Evolutionary conservation across 2,329 filamentous ascomycete species (phyloP).

Genomic region (Cyphellophora attinorum): DNA sequence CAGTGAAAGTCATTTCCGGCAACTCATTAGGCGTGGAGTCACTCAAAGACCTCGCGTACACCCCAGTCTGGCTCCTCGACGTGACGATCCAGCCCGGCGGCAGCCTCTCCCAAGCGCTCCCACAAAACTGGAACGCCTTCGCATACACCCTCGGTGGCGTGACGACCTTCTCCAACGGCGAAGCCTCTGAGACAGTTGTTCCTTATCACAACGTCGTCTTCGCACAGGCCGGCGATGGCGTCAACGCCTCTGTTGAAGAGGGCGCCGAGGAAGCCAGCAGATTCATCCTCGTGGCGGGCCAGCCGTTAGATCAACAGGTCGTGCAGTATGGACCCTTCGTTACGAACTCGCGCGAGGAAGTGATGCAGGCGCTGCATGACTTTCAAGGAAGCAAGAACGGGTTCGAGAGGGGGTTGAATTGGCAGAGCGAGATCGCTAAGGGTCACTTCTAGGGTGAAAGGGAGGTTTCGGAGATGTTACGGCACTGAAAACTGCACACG

Average conservation of each 20-base stretch:
- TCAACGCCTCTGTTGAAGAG: slow-evolving; percentile 60
- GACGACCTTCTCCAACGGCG: slow-evolving; percentile 43
- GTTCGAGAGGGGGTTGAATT: slow-evolving; percentile 68
- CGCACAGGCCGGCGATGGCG: slow-evolving; percentile 64
- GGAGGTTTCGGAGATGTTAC: too few relatives aligned
- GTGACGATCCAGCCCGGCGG: slow-evolving; percentile 72
- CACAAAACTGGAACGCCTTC: slow-evolving; percentile 80
- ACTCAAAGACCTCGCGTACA: slow-evolving; percentile 85
- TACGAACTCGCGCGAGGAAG: slow-evolving; percentile 60
- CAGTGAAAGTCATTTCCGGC: slow-evolving; percentile 84
- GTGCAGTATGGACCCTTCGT: slow-evolving; percentile 83
- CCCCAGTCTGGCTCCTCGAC: slow-evolving; percentile 93
- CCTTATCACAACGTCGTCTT: slow-evolving; percentile 88
- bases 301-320: slow-evolving; percentile 69
- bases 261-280: slow-evolving; percentile 47
- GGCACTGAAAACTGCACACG: too few relatives aligned
- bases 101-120: slow-evolving; percentile 63
- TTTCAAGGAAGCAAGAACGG: slow-evolving; percentile 65
- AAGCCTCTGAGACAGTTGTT: slow-evolving; percentile 32
- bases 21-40: slow-evolving; percentile 75
- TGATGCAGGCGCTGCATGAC: slow-evolving; percentile 67
- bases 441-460: too few relatives aligned
- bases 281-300: slow-evolving; percentile 63
- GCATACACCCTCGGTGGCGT: slow-evolving; percentile 73
- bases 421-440: slow-evolving; percentile 83